Evolutionary conservation across 2,329 filamentous ascomycete genomes (phyloP).

Genomic region (Botrytis pseudocinerea): DNA sequence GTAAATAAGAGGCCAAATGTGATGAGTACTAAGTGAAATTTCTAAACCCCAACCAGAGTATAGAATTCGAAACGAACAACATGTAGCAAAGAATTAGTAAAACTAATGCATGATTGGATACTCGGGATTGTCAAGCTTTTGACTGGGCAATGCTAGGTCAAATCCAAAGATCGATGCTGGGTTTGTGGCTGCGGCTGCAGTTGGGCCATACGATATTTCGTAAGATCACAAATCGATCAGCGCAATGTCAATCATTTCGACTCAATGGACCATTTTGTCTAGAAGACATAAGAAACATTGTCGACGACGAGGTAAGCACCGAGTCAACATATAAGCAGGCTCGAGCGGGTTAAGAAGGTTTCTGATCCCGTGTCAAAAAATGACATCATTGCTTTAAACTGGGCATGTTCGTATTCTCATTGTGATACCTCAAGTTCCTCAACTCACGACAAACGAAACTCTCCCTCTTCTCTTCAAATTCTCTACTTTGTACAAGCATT

Average conservation of each 20-base stretch:
- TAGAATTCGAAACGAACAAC: neutral
- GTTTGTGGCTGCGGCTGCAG: neutral
- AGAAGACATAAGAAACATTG: neutral
- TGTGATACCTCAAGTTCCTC: neutral
- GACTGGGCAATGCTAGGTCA: neutral
- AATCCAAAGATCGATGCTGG: neutral
- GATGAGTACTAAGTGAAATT: neutral
- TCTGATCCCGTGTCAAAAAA: neutral
- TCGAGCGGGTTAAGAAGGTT: neutral
- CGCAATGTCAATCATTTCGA: neutral
- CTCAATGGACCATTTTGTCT: neutral
- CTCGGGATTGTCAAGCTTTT: neutral
- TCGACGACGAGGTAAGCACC: neutral
- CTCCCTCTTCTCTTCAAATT: neutral
- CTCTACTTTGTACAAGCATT: neutral
- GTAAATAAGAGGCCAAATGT: neutral
- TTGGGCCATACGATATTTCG: neutral
- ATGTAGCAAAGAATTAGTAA: neutral
- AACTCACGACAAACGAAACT: neutral
- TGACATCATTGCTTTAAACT: conserved; percentile 12
- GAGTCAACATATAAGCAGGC: too few species aligned
- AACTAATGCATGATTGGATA: neutral
- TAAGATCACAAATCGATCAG: neutral
- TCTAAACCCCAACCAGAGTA: neutral
- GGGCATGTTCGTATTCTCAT: neutral